Evolutionary conservation across 2,329 filamentous ascomycete genomes (phyloP).

Genomic region (Nakataea oryzae): DNA sequence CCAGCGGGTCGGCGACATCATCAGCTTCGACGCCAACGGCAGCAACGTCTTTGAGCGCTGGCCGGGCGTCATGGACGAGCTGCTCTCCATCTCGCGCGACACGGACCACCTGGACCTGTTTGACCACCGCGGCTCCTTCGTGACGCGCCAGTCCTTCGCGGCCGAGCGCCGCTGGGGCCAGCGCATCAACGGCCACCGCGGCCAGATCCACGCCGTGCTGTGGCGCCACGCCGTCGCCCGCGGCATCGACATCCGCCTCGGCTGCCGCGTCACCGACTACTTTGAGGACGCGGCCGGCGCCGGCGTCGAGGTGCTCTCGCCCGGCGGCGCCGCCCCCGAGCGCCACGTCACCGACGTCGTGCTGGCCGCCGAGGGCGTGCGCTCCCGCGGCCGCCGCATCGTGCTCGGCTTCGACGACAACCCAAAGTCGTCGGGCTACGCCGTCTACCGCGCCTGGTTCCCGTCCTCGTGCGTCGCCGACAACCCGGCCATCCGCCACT

Average conservation of each 20-base stretch:
- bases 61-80: conserved; percentile 35
- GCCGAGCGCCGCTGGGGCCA: conserved; percentile 25
- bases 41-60: conserved; percentile 47
- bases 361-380: conserved; percentile 35
- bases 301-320: conserved; percentile 33
- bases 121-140: conserved; percentile 35
- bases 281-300: conserved; percentile 30
- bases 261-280: conserved; percentile 33
- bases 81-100: conserved; percentile 37
- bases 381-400: conserved; percentile 33
- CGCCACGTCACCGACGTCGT: conserved; percentile 29
- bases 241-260: conserved; percentile 36
- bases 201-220: conserved; percentile 39
- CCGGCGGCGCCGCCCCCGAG: conserved; percentile 19
- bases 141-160: conserved; percentile 30
- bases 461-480: conserved; percentile 30
- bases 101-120: conserved; percentile 30
- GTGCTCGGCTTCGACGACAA: conserved; percentile 31
- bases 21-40: conserved; percentile 44
- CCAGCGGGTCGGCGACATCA: conserved; percentile 33
- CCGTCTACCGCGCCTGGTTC: conserved; percentile 35
- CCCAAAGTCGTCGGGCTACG: conserved; percentile 30
- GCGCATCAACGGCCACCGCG: conserved; percentile 43
- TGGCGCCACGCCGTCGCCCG: conserved; percentile 37
- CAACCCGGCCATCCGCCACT: conserved; percentile 31